phyloP scores from a whole-genome alignment of 1,284 basidiomycete species.

The Austropuccinia psidii region DNA sequence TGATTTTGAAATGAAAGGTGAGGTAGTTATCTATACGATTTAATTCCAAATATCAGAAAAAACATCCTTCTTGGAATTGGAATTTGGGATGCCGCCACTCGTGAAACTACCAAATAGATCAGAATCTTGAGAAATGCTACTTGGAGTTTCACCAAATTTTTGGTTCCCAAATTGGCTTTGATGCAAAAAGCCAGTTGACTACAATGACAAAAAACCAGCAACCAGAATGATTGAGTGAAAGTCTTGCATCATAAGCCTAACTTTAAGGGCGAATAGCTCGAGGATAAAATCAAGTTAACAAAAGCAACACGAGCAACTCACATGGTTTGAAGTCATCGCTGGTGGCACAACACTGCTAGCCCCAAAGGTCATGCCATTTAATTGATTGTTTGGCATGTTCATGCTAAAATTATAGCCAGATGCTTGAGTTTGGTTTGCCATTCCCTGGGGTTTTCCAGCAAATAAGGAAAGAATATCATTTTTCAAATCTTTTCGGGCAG shows the following conservation, averaged over 20 bases:
- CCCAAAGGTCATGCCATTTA: slow-evolving; percentile 24
- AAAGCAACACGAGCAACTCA: not conserved
- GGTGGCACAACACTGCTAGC: not conserved
- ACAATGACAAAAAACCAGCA: not conserved
- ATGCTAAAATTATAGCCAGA: not conserved
- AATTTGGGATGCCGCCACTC: not conserved
- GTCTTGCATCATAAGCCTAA: not conserved
- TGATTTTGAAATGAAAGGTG: not conserved
- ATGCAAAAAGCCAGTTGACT: not conserved
- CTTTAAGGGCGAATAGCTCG: not conserved
- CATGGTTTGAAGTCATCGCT: not conserved
- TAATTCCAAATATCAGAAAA: slow-evolving; percentile 37
- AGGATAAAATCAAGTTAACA: not conserved
- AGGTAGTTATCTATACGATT: not conserved
- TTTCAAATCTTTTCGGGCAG: slow-evolving; percentile 63
- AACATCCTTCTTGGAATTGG: slow-evolving; percentile 17
- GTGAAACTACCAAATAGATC: slow-evolving; percentile 34
- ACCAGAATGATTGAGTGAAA: not conserved
- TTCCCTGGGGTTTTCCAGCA: slow-evolving; percentile 48
- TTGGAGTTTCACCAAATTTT: not conserved
- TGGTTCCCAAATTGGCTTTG: not conserved
- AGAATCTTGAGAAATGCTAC: not conserved
- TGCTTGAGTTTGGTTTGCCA: not conserved
- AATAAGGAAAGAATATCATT: slow-evolving; percentile 81
- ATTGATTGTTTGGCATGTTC: slow-evolving; percentile 29